Percentiles rank a stretch among this genome's conserved stretches.
Conservation (phyloP, 768 basidiomycete genomes). For the Tremella fuciformis region DNA sequence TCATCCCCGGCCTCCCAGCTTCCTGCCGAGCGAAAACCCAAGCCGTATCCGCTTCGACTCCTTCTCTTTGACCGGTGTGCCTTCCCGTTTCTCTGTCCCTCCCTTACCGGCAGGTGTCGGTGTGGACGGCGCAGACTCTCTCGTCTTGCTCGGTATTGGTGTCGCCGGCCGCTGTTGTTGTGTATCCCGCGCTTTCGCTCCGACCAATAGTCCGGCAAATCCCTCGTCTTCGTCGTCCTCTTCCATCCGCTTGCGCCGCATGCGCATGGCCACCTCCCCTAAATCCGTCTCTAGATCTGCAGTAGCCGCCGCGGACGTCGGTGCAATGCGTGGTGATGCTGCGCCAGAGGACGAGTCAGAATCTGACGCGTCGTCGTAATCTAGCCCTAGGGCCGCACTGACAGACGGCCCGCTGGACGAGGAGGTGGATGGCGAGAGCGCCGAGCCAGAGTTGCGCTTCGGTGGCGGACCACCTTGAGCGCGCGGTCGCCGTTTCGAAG, state of each 20-base stretch:
- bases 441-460: conserved; percentile 9
- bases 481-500: conserved; percentile 49
- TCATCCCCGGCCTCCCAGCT: conserved; percentile 31
- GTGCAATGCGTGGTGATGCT: conserved; percentile 22
- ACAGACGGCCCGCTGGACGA: background rate
- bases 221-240: conserved; percentile 66
- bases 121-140: conserved; percentile 1
- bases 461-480: conserved; percentile 39
- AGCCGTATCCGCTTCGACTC: conserved; percentile 5
- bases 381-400: conserved; percentile 35
- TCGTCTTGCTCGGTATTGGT: conserved; percentile 4
- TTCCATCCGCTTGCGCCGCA: conserved; percentile 68
- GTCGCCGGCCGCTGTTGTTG: conserved; percentile 7
- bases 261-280: conserved; percentile 55
- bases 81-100: background rate
- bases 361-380: conserved; percentile 50
- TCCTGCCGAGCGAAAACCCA: conserved; percentile 13
- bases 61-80: background rate
- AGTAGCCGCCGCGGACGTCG: conserved; percentile 16
- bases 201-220: conserved; percentile 36
- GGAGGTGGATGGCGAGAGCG: background rate
- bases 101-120: background rate
- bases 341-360: conserved; percentile 37
- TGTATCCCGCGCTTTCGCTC: conserved; percentile 8
- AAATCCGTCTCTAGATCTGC: conserved; percentile 43